These are phyloP conservation scores for Termitomyces bulborhizus DNA, from an alignment of 768 basidiomycete genomes.

Conservation along the genomic window DNA sequence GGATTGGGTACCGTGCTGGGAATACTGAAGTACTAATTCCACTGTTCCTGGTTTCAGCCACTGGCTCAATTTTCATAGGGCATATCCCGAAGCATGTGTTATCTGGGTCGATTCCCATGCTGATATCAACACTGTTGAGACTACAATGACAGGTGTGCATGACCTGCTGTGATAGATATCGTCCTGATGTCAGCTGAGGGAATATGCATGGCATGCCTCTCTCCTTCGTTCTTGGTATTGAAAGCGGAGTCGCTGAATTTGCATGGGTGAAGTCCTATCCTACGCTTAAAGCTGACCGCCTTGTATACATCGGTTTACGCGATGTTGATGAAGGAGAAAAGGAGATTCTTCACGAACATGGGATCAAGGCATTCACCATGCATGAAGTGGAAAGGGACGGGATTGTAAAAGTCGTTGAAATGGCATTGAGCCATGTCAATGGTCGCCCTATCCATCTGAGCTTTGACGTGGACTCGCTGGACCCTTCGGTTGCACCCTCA, in stretches of 20 bases:
- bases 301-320: conserved; percentile 95
- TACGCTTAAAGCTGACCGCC: conserved; percentile 65
- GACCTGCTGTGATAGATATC: conserved; percentile 6
- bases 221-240: conserved; percentile 79
- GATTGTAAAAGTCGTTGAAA: conserved; percentile 91
- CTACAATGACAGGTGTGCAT: conserved; percentile 64
- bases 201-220: conserved; percentile 99
- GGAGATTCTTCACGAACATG: conserved; percentile 70
- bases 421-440: conserved; percentile 94
- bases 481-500: conserved; percentile 93
- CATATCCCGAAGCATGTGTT: conserved; percentile 76
- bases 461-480: conserved; percentile 94
- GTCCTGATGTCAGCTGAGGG: conserved; percentile 34
- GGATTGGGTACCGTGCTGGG: conserved; percentile 95
- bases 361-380: conserved; percentile 88
- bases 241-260: conserved; percentile 34
- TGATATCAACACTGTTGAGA: conserved; percentile 88
- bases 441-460: conserved; percentile 88
- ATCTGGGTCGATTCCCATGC: conserved; percentile 98
- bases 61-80: conserved; percentile 28
- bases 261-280: conserved; percentile 51
- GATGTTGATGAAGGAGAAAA: conserved; percentile 91
- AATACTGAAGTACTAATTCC: conserved; percentile 57
- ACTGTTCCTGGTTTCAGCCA: neutral
- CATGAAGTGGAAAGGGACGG: conserved; percentile 88